Evolutionary conservation across 768 basidiomycete genomes (phyloP).

Genomic region (Xanthoconium purpureum): DNA sequence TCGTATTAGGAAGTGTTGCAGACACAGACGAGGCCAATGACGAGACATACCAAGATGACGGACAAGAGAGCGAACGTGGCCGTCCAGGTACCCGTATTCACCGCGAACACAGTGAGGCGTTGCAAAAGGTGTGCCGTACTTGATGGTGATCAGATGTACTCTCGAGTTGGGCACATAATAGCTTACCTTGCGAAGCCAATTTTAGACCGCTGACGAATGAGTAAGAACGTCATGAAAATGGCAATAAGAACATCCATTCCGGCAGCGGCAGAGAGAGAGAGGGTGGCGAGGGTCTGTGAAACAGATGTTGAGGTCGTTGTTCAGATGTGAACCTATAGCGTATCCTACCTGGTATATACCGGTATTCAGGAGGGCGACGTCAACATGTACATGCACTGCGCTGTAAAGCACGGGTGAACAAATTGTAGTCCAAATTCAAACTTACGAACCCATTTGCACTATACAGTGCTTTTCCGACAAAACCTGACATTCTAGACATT

Average conservation of each 20-base stretch:
- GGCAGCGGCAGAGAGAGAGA: neutral
- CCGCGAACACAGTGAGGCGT: neutral
- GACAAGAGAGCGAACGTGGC: neutral
- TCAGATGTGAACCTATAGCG: no score
- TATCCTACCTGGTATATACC: neutral
- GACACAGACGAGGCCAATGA: neutral
- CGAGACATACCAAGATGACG: neutral
- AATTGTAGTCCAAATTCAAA: neutral
- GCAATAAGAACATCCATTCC: neutral
- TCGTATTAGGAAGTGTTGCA: neutral
- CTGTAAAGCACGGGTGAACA: neutral
- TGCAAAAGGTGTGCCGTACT: neutral
- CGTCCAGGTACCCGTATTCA: neutral
- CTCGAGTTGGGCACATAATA: neutral
- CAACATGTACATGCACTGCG: neutral
- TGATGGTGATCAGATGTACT: neutral
- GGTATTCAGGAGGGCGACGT: neutral
- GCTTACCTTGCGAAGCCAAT: neutral
- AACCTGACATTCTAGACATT: neutral
- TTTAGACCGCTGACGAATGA: neutral
- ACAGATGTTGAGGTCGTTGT: neutral
- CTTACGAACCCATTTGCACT: neutral
- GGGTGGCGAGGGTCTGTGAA: neutral
- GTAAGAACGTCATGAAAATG: neutral
- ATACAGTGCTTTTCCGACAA: neutral